These are phyloP conservation scores for Pisolithus thermaeus DNA, from an alignment of 1,284 basidiomycete species.

Conservation along the genomic window DNA sequence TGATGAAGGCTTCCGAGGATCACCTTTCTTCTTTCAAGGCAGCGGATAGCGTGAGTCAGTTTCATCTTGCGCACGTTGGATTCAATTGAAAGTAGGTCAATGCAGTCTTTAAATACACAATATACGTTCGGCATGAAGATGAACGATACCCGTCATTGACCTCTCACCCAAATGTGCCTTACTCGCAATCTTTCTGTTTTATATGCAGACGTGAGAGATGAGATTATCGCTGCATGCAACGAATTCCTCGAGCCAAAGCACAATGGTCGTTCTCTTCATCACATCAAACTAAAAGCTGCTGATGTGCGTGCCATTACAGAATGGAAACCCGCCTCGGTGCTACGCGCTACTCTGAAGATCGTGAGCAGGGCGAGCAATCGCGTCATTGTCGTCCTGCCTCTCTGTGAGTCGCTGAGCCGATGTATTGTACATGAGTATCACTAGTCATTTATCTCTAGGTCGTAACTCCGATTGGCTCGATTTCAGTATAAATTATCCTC, in stretches of 20 bases:
- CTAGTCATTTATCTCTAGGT: slow-evolving; percentile 25
- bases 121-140: slow-evolving; percentile 25
- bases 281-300: neutral
- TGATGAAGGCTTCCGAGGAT: neutral
- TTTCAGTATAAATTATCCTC: slow-evolving; percentile 29
- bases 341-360: slow-evolving; percentile 16
- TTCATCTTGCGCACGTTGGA: neutral
- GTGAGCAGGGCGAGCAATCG: slow-evolving; percentile 32
- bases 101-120: neutral
- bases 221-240: slow-evolving; percentile 26
- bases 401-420: slow-evolving; percentile 25
- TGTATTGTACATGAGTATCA: neutral
- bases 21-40: neutral
- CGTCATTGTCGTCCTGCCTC: slow-evolving; percentile 35
- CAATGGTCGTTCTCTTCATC: slow-evolving; percentile 9
- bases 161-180: slow-evolving; percentile 22
- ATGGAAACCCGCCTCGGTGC: slow-evolving; percentile 23
- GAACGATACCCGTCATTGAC: slow-evolving; percentile 23
- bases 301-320: slow-evolving; percentile 13
- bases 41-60: neutral
- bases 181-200: slow-evolving; percentile 25
- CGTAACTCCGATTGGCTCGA: slow-evolving; percentile 33
- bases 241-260: slow-evolving; percentile 16
- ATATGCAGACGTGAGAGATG: slow-evolving; percentile 27
- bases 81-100: neutral